Percentiles rank a stretch among this genome's conserved stretches.
phyloP scores from a whole-genome alignment of 495 filamentous ascomycete genomes.

The Amniculicola lignicola region DNA sequence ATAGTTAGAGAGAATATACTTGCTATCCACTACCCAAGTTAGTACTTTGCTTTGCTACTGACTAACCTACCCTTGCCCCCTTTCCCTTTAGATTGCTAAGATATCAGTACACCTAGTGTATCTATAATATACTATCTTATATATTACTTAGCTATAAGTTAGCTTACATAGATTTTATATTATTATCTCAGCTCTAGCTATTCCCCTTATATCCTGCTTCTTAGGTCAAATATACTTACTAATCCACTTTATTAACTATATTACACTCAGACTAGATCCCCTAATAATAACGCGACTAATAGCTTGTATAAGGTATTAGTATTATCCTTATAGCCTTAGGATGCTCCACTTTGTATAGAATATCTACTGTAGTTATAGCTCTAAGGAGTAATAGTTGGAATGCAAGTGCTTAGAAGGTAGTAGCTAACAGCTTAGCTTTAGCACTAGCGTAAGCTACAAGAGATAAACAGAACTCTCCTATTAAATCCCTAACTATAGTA shows the following conservation, averaged over 20 bases:
- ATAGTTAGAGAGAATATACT: no score
- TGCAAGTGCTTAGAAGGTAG: conserved; percentile 14
- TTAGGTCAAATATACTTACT: conserved; percentile 13
- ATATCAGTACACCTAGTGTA: no score
- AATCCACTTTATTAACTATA: no score
- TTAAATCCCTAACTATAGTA: no score
- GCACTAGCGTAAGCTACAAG: no score
- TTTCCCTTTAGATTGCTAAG: conserved; percentile 16
- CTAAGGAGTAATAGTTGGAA: conserved; percentile 7
- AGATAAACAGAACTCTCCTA: no score
- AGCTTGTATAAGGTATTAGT: conserved; percentile 5
- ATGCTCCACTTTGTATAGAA: conserved; percentile 19
- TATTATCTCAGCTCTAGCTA: conserved; percentile 22
- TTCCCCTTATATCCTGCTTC: conserved; percentile 12
- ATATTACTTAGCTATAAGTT: conserved; percentile 12
- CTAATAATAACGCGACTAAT: conserved; percentile 6
- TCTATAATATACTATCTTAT: conserved; percentile 13
- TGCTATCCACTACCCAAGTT: no score
- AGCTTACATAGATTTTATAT: conserved; percentile 24
- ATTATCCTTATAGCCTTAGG: conserved; percentile 1
- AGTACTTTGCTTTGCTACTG: no score
- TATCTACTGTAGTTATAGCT: conserved; percentile 25
- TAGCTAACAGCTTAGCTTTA: conserved; percentile 18
- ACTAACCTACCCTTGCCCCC: no score
- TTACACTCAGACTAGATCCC: no score